Evolutionary conservation across 2,329 filamentous ascomycete genomes (phyloP), one percentile per base, ranked within the genome.

Genomic region (Xylariaceae sp.): DNA sequence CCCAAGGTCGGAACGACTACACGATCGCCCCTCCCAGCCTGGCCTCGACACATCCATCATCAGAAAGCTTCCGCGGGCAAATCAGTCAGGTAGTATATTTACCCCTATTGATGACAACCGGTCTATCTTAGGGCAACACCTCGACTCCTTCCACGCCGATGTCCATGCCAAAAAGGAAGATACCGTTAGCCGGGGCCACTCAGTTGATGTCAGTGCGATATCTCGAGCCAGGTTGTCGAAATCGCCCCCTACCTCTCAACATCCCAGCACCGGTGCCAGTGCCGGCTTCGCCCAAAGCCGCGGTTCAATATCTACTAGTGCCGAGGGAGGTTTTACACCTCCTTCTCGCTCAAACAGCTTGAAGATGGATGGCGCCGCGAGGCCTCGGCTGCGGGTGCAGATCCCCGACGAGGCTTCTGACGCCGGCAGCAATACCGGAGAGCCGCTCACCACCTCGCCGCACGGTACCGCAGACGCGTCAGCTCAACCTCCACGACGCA

Each of bases 41-140:
- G 63, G 78, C 41, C 66, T 80, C 49, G 80, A 80, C 61, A 81
- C 75, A 46, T 70, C 71, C 34, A 74, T 74, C 16, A 79, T 83
- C 58, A 82, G 81, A 70, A 83, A 81, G 61, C 74, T 88, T 59
- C 85, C 87, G 2, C 88, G 86, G 65, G 85, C 88, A 32, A 92
- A 92, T 69, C 86, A 87, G 19, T 87, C 55, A 13, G 57, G 92
- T 68, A 96, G 92, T 70, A 97, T 99, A 55, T 97, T 97, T 68
- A 99, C 94, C 0, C 94, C 94, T 0, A 95, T 99, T 58, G 94
- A 97, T 65, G 92, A 96, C 68, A 91, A 88, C 63, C 83, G 89
- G 46, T 96, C 92, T 1, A 86, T 96, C 54, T 74, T 96, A 41
- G 90, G 89, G 12, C 89, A 92, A 60, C 91, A 96, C 68, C 85